These are phyloP conservation scores for Dinochytrium kinnereticum DNA, from an alignment of 371 early-diverging fungal genomes.

Conservation along the genomic window DNA sequence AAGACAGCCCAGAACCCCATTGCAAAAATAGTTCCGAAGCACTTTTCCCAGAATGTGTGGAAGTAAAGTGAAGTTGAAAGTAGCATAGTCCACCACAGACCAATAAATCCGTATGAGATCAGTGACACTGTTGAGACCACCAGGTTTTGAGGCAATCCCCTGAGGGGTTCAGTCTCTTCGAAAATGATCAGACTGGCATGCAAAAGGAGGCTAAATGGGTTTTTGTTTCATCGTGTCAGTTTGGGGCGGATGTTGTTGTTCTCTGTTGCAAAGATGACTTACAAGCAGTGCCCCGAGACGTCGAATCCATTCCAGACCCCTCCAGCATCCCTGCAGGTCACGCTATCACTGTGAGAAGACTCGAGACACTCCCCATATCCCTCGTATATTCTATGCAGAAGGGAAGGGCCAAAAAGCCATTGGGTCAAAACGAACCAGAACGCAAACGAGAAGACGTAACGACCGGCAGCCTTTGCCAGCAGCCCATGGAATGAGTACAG, in stretches of 20 bases:
- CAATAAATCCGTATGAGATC: constrained; percentile 32
- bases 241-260: background rate
- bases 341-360: constrained; percentile 23
- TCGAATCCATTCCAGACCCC: constrained; percentile 75
- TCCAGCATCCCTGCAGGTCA: constrained; percentile 66
- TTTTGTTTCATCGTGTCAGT: no score
- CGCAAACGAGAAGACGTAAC: constrained; percentile 70
- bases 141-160: background rate
- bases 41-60: constrained; percentile 75
- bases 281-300: constrained; percentile 88
- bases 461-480: constrained; percentile 33
- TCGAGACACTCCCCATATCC: constrained; percentile 71
- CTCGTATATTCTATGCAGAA: constrained; percentile 79
- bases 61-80: constrained; percentile 79
- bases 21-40: constrained; percentile 73
- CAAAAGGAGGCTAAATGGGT: constrained; percentile 67
- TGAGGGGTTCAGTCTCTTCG: constrained; percentile 66
- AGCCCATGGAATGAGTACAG: constrained; percentile 17
- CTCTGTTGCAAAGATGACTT: constrained; percentile 16
- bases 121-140: background rate
- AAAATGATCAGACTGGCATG: constrained; percentile 80
- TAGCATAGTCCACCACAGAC: constrained; percentile 78
- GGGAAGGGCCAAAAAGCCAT: constrained; percentile 81
- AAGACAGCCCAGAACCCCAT: constrained; percentile 67
- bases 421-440: constrained; percentile 87